Base-by-base conservation (phyloP, 2,329 filamentous ascomycete species). In the Fusarium metavorans region DNA sequence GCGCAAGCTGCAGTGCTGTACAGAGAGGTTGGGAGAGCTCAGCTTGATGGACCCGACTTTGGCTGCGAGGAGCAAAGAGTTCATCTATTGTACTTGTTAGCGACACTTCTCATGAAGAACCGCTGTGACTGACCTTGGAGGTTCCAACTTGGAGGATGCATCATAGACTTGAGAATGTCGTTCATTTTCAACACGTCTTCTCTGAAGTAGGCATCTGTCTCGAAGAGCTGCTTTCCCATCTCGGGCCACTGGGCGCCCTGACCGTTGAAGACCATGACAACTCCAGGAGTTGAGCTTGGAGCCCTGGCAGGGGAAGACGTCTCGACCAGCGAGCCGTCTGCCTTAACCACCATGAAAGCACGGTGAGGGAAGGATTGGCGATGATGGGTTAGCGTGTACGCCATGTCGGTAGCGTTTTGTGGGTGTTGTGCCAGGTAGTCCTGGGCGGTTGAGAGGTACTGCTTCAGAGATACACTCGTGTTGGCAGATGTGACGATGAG, bases 191-290 rank as follows among this genome's bases (percentile, higher is more conserved):
- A 4, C 6, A 56, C 7, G 13, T 56, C 52, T 4, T 56, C 32
- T 35, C 27, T 56, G 32, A 56, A 56, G 16, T n/a, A 13, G 5
- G 8, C 13, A 23, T 56, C 52, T 11, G n/a, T 20, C 5, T 56
- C 30, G 9, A 34, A 56, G 7, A 56, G 52, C 52, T 56, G 52
- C 52, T 56, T 56, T n/a, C 52, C 52, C 52, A 56, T 56, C 30
- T 56, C 52, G 11, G 52, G 52, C 52, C 82, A 84, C 16, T 83
- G 82, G 0, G 82, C 80, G 0, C 83, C 83, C 9, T 56, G 52
- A 4, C 52, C 52, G n/a, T 56, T 56, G 52, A 56, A 56, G 52
- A 56, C n/a, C 52, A 56, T 34, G 32, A 56, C 20, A 23, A 56
- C 52, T 56, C 32, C 27, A 34, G 20, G 52, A 10, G 30, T n/a